Conservation (phyloP, 2,329 filamentous ascomycete genomes). For the Microsporum ferrugineum region DNA sequence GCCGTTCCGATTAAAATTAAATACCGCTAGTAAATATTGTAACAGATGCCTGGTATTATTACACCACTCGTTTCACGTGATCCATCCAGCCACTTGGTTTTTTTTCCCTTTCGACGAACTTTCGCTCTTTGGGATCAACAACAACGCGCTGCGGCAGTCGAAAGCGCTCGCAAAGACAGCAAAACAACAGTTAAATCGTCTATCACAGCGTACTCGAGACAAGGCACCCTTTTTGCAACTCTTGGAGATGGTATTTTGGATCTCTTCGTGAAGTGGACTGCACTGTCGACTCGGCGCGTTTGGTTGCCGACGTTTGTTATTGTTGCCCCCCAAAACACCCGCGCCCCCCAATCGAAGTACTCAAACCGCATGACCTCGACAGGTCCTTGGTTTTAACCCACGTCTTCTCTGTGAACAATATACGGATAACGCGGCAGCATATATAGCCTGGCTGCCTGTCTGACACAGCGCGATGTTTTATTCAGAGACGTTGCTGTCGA, state of each 20-base stretch:
- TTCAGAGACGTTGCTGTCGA: constrained; percentile 86
- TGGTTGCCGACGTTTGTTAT: not conserved
- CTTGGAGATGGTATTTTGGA: not conserved
- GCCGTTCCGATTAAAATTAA: not conserved
- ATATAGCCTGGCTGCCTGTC: not conserved
- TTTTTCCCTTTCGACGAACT: not conserved
- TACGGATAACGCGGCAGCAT: not conserved
- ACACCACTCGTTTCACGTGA: not conserved
- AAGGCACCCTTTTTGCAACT: not conserved
- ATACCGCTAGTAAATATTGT: not conserved
- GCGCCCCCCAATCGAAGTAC: not conserved
- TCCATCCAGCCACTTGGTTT: constrained; percentile 1
- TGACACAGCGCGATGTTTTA: constrained; percentile 69
- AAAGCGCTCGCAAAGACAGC: not conserved
- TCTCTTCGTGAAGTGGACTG: not conserved
- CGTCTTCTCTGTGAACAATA: not conserved
- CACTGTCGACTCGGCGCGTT: not conserved
- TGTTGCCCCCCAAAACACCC: not conserved
- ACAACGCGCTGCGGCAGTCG: not conserved
- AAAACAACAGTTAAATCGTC: not conserved
- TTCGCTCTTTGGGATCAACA: not conserved
- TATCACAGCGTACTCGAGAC: not conserved
- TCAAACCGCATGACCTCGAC: not conserved
- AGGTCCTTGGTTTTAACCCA: not conserved
- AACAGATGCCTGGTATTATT: not conserved